Percentiles rank a stretch among this genome's conserved stretches.
phyloP scores from a whole-genome alignment of 768 basidiomycete species.

The Mycena indigotica region DNA sequence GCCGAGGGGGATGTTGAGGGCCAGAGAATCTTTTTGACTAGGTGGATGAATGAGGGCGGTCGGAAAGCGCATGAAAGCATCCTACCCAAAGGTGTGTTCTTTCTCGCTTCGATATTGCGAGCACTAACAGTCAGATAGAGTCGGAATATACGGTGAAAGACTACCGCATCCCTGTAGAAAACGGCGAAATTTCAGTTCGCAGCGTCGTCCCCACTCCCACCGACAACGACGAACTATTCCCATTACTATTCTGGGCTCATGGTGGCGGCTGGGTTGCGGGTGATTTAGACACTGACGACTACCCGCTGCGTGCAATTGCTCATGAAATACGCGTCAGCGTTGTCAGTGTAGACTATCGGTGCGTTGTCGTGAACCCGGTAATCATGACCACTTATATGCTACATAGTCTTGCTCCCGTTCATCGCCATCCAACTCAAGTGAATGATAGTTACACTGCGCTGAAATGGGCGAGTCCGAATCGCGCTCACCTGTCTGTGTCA shows the following conservation, averaged over 20 bases:
- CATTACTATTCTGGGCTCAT: not conserved
- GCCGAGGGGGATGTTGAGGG: not conserved
- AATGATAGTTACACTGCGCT: conserved; percentile 9
- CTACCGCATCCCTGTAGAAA: not conserved
- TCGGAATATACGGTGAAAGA: not conserved
- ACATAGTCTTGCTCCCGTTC: conserved; percentile 9
- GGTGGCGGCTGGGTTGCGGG: not conserved
- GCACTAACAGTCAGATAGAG: not conserved
- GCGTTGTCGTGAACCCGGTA: not conserved
- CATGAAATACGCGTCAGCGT: not conserved
- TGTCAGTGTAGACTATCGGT: conserved; percentile 2
- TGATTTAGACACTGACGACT: not conserved
- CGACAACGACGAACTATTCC: not conserved
- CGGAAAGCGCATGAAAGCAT: not conserved
- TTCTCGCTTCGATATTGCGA: not conserved
- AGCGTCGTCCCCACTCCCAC: not conserved
- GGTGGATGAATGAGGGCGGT: not conserved
- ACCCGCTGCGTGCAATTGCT: not conserved
- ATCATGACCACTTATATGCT: not conserved
- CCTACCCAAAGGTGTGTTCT: not conserved
- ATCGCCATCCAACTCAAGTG: conserved; percentile 4
- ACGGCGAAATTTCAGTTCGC: not conserved
- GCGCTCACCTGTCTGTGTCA: no score
- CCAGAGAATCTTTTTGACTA: not conserved
- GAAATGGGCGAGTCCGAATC: no score